Evolutionary conservation across 2,329 filamentous ascomycete species (phyloP).

Genomic region (Cladorrhinum sp.): DNA sequence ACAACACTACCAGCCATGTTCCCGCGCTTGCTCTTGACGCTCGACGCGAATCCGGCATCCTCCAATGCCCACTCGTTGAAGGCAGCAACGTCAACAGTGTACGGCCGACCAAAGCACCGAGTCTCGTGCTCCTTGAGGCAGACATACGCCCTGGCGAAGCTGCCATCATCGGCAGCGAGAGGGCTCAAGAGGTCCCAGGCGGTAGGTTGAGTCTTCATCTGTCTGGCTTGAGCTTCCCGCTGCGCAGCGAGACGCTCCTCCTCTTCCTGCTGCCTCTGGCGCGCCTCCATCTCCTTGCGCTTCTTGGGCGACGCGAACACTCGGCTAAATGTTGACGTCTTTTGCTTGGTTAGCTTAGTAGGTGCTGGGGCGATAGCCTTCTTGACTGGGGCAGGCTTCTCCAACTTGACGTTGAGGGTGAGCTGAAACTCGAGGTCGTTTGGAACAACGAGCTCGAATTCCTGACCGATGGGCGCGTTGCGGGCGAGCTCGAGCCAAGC

Average conservation of each 20-base stretch:
- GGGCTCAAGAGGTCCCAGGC: conserved; percentile 86
- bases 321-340: conserved; percentile 85
- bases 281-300: conserved; percentile 87
- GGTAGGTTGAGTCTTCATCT: conserved; percentile 62
- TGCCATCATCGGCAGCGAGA: conserved; percentile 84
- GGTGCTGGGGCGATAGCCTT: conserved; percentile 53
- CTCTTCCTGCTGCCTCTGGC: conserved; percentile 79
- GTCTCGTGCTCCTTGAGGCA: conserved; percentile 90
- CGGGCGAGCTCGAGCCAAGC: conserved; percentile 90
- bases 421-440: conserved; percentile 99
- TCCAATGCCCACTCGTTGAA: conserved; percentile 99
- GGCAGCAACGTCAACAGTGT: conserved; percentile 84
- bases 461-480: conserved; percentile 91
- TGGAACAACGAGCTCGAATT: conserved; percentile 95
- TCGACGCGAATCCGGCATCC: conserved; percentile 72
- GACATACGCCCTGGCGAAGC: conserved; percentile 90
- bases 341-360: conserved; percentile 63
- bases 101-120: conserved; percentile 81
- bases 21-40: conserved; percentile 90
- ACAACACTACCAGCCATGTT: conserved; percentile 58
- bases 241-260: conserved; percentile 68
- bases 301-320: conserved; percentile 95
- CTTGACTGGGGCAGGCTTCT: conserved; percentile 63
- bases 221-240: conserved; percentile 62
- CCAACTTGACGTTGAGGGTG: conserved; percentile 91